Conservation (phyloP, 108 stramenopile genomes). For the Conticribra guillardii region DNA sequence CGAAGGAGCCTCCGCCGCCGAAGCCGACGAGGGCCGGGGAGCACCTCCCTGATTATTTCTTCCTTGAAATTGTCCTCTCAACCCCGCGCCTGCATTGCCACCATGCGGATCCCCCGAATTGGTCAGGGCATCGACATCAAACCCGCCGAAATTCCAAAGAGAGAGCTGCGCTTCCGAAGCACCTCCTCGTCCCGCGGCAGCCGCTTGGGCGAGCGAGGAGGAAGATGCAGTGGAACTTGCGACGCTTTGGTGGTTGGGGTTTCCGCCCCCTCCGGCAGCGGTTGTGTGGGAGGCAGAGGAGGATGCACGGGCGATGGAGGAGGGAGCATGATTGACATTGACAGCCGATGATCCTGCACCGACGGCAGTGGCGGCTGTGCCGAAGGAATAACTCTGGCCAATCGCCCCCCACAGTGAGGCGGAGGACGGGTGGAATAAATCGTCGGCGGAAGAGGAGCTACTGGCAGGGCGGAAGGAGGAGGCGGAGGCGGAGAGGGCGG, state of each 20-base stretch:
- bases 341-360: too few species aligned
- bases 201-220: conserved; percentile 3
- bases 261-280: background rate
- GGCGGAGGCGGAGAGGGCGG: conserved; percentile 44
- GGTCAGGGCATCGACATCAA: conserved; percentile 51
- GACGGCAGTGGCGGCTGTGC: background rate
- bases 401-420: conserved; percentile 49
- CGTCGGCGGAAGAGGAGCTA: background rate
- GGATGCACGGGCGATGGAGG: background rate
- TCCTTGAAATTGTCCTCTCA: background rate
- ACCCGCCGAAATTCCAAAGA: conserved; percentile 52
- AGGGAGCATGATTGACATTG: too few species aligned
- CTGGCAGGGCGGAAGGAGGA: conserved; percentile 30
- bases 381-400: conserved; percentile 25
- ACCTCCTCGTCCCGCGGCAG: conserved; percentile 1
- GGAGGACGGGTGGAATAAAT: background rate
- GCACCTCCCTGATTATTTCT: background rate
- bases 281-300: background rate
- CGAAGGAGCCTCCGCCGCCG: too few species aligned
- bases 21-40: background rate
- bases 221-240: background rate
- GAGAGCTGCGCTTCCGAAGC: background rate
- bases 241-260: background rate
- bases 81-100: conserved; percentile 4
- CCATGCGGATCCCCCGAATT: background rate